Base-by-base conservation (phyloP, 345 rosid genomes). In the Salix udensis region DNA sequence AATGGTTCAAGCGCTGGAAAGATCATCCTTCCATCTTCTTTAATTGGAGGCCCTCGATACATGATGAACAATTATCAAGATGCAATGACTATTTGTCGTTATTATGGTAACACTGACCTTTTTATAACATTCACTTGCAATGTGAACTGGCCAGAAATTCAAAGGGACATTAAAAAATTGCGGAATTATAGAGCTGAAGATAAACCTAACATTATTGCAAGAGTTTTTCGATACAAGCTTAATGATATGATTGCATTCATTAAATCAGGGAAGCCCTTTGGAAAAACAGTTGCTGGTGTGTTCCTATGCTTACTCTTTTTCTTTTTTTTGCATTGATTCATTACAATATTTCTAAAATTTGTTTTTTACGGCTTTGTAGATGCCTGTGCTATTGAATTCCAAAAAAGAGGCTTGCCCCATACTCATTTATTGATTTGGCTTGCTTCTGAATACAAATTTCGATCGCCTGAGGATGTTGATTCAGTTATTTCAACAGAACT, bases 361-460 rank as follows among this genome's bases (percentile, higher is more conserved):
- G 6, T 34, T 34, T 62, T n/a, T n/a, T 4, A 4, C 5, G 0
- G 9, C 14, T 24, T 62, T 4, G 2, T 11, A 62, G 66, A 24
- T 24, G 31, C 24, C 1, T 40, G 23, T 4, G 42, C 53, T 6
- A 1, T 68, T 2, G 53, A 68, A 12, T 40, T 68, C 11, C 31
- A 68, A 42, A 68, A 40, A 8, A 4, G 18, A 8, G 72, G 30
- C 2, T 23, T 40, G 10, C 52, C 52, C 6, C 31, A 68, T 23
- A 5, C 6, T 3, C 53, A 68, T 44, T 11, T 7, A 23, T 68
- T 68, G 13, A 1, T 68, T 1, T 42, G 55, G 72, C 44, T 68
- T 11, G 19, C 13, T 2, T 2, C 2, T 0, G 21, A 5, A n/a
- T 0, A 0, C 24, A 42, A 44, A 8, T 31, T 0, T 11, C 6